Evolutionary conservation across 768 basidiomycete genomes (phyloP).

Genomic region (Mycena sanguinolenta): DNA sequence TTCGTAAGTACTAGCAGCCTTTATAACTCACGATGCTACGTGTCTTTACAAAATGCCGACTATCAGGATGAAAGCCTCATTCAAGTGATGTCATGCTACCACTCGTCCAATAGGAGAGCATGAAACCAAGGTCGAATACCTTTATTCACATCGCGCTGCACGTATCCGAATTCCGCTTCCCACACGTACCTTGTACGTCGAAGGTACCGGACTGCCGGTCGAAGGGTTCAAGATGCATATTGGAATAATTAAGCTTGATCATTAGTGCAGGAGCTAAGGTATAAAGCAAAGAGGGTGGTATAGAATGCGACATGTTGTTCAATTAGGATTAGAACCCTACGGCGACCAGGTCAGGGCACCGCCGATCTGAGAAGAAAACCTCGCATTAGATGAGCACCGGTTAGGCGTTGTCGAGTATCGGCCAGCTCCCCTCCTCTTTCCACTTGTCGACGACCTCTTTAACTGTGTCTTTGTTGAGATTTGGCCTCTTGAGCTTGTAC

Average conservation of each 20-base stretch:
- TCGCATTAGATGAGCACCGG: not conserved
- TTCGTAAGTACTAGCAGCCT: no score
- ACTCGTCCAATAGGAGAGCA: no score
- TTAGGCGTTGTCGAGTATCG: slow-evolving; percentile 51
- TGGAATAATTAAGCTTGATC: slow-evolving; percentile 31
- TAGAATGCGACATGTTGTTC: slow-evolving; percentile 28
- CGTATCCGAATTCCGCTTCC: no score
- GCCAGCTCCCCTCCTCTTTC: slow-evolving; percentile 79
- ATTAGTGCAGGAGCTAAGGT: slow-evolving; percentile 30
- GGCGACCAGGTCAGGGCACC: slow-evolving; percentile 8
- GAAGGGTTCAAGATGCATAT: slow-evolving; percentile 29
- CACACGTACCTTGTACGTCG: no score
- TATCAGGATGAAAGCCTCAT: no score
- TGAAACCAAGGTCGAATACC: no score
- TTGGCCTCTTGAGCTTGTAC: slow-evolving; percentile 73
- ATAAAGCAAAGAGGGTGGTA: slow-evolving; percentile 32
- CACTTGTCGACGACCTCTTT: slow-evolving; percentile 84
- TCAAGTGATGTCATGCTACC: no score
- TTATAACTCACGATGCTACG: no score
- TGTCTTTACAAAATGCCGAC: no score
- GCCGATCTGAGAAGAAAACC: not conserved
- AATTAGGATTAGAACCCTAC: slow-evolving; percentile 1
- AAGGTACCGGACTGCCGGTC: not conserved
- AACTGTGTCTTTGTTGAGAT: slow-evolving; percentile 72
- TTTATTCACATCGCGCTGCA: no score